A percentile compares a stretch with the other conserved stretches of the same genome.
These are phyloP conservation scores for Aspergillus quadricinctus DNA, from an alignment of 2,329 filamentous ascomycete genomes.

Conservation along the genomic window DNA sequence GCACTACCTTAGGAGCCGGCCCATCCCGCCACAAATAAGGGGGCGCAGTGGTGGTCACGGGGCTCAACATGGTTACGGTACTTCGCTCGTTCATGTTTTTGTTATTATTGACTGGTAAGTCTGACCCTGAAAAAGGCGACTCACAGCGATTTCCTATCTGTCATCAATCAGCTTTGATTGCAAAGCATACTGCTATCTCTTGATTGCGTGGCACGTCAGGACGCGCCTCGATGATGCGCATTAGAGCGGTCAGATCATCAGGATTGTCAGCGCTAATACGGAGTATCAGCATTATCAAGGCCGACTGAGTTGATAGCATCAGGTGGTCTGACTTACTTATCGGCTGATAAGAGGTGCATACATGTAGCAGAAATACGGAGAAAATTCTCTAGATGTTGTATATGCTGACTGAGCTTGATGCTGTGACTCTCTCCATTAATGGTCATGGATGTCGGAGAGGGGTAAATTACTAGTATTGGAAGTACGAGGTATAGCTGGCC, in stretches of 20 bases:
- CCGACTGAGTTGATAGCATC: constrained; percentile 2
- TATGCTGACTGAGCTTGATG: no score
- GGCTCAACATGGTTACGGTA: neutral
- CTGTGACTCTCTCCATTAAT: neutral
- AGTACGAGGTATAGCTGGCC: neutral
- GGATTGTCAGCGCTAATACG: constrained; percentile 17
- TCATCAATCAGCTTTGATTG: neutral
- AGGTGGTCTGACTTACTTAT: constrained; percentile 4
- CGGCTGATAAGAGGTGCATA: neutral
- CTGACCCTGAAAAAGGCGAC: neutral
- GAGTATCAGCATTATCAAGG: constrained; percentile 6
- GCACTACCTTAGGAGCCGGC: constrained; percentile 10
- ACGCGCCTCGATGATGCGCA: constrained; percentile 8
- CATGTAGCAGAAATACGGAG: neutral
- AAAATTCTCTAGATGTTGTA: no score
- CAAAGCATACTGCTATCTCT: neutral
- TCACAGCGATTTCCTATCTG: neutral
- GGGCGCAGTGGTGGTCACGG: constrained; percentile 9
- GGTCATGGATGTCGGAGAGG: neutral
- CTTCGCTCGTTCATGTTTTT: neutral
- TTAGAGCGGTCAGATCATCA: constrained; percentile 15
- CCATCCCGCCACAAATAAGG: constrained; percentile 11
- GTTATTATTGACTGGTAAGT: neutral
- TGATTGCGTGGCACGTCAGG: constrained; percentile 10
- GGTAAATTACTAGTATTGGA: neutral